Conservation (phyloP, 1,284 basidiomycete species). For the Tylopilus sp. region DNA sequence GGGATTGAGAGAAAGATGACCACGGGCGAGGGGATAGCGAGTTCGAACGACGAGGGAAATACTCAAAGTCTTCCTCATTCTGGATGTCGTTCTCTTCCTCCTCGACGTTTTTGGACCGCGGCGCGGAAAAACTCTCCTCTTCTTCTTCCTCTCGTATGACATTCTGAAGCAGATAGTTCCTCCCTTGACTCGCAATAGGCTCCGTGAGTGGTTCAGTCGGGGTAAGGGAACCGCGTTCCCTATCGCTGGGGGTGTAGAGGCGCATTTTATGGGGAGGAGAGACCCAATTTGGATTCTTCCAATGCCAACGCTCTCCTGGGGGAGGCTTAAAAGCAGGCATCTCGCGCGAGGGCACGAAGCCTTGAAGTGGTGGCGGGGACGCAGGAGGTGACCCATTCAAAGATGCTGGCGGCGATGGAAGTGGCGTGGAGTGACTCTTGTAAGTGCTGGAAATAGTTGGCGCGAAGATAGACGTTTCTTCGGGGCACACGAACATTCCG, state of each 20-base stretch:
- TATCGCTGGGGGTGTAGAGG: constrained; percentile 20
- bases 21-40: constrained; percentile 23
- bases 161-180: not conserved
- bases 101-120: constrained; percentile 8
- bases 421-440: constrained; percentile 25
- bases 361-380: constrained; percentile 12
- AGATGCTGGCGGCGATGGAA: constrained; percentile 31
- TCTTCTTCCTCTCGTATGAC: constrained; percentile 17
- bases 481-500: constrained; percentile 29
- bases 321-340: constrained; percentile 26
- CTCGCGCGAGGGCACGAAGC: constrained; percentile 22
- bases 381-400: constrained; percentile 21
- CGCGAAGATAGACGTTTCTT: constrained; percentile 14
- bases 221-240: constrained; percentile 27
- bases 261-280: constrained; percentile 33
- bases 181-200: constrained; percentile 5
- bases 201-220: constrained; percentile 32
- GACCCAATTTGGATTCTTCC: constrained; percentile 35
- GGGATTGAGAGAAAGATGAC: constrained; percentile 30
- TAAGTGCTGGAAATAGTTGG: constrained; percentile 12
- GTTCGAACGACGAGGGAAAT: constrained; percentile 16
- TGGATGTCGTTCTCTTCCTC: constrained; percentile 11
- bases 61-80: constrained; percentile 13
- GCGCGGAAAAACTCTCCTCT: not conserved
- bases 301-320: constrained; percentile 31